Percentiles rank a stretch among this genome's conserved stretches.
phyloP scores from a whole-genome alignment of 2,329 filamentous ascomycete genomes.

The Colletotrichum sp. region DNA sequence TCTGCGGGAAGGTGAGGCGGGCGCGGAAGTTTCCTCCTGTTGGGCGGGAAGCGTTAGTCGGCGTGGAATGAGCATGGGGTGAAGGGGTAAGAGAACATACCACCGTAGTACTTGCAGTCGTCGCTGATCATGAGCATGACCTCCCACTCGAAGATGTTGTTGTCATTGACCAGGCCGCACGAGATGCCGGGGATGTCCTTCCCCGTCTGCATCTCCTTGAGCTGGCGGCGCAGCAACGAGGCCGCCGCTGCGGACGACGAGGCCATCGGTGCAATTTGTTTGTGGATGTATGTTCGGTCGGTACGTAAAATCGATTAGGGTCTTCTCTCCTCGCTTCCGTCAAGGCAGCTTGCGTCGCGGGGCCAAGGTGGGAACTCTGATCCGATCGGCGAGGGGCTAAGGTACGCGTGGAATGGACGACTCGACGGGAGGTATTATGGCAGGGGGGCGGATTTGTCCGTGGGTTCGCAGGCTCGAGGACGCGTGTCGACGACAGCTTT shows the following conservation, averaged over 20 bases:
- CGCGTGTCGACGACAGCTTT: neutral
- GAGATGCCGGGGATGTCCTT: constrained; percentile 95
- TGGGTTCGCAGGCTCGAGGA: neutral
- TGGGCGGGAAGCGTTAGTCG: neutral
- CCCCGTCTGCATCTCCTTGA: constrained; percentile 92
- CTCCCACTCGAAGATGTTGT: constrained; percentile 96
- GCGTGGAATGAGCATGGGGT: neutral
- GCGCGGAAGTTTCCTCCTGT: constrained; percentile 92
- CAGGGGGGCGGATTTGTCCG: neutral
- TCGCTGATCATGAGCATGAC: constrained; percentile 99
- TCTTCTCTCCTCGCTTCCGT: neutral
- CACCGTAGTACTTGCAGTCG: constrained; percentile 91
- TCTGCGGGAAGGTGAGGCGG: constrained; percentile 78
- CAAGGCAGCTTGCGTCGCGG: neutral
- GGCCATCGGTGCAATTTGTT: constrained; percentile 33
- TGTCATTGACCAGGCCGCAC: constrained; percentile 83
- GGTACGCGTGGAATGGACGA: neutral
- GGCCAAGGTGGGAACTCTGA: neutral
- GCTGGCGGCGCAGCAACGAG: constrained; percentile 79
- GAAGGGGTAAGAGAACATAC: constrained; percentile 51
- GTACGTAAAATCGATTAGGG: neutral
- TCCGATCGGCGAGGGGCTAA: neutral
- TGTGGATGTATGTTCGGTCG: neutral
- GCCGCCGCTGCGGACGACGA: constrained; percentile 63
- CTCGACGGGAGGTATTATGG: accelerated